Evolutionary conservation across 2,329 filamentous ascomycete species (phyloP), one percentile per base, ranked within the genome.

Genomic region (Fusarium papillatum): DNA sequence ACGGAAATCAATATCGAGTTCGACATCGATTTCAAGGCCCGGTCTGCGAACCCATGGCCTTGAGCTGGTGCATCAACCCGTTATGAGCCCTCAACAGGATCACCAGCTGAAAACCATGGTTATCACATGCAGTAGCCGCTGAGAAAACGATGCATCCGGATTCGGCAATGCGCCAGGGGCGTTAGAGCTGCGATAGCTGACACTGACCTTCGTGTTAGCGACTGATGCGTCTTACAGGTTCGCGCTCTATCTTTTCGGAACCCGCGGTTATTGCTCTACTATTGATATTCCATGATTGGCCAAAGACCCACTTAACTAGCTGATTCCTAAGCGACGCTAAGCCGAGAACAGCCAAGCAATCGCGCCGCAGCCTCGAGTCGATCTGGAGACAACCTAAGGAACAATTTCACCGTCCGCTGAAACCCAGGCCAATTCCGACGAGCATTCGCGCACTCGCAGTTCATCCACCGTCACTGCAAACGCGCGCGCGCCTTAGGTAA

Each of bases 341-440:
- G 69, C 80, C 34, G 69, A 70, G 26, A 83, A 78, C 57, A 82
- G 81, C 67, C 75, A 82, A 78, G 70, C 71, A 53, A 66, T 50
- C 71, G 66, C 73, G 66, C 72, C 62, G 50, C 73, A 78, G 73
- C 73, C 74, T 79, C 69, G 62, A 70, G 69, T 70, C 78, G 74
- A 73, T 71, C 68, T 75, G 69, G 73, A 70, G 74, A 74, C 74
- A 64, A 64, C 48, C 67, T 22, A 60, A 68, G 68, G 76, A 59
- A 59, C 65, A 80, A 81, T 79, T 81, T 82, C 78, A 76, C 74
- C 75, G 71, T 77, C 73, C 72, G 75, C 79, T 80, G 80, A 81
- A 80, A 81, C 80, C 76, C 78, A 81, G 79, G 76, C 80, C 76
- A 81, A 79, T 78, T 76, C 79, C 78, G 79, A 81, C 72, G 79